Evolutionary conservation across 257 asterid species (phyloP).

Genomic region (Lavandula angustifolia): DNA sequence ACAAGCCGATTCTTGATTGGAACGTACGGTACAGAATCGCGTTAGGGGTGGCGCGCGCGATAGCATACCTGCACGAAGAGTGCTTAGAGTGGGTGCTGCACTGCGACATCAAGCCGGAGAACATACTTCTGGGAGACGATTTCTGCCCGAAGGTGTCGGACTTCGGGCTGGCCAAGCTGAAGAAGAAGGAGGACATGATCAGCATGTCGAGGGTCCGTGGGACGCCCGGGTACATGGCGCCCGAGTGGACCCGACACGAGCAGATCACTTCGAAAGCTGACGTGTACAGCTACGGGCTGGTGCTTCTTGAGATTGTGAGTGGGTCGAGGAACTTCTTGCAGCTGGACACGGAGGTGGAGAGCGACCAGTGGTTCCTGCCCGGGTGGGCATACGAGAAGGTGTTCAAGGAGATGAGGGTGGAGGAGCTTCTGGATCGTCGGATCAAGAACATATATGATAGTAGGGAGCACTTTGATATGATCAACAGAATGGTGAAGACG

Average conservation of each 20-base stretch:
- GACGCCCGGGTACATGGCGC: slow-evolving; percentile 85
- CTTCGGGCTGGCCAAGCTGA: slow-evolving; percentile 80
- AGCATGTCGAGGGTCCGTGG: slow-evolving; percentile 66
- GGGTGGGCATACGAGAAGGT: slow-evolving; percentile 83
- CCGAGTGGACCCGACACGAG: slow-evolving; percentile 69
- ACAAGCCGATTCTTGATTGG: slow-evolving; percentile 73
- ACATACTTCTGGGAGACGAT: slow-evolving; percentile 80
- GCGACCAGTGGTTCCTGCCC: slow-evolving; percentile 77
- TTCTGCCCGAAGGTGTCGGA: slow-evolving; percentile 92
- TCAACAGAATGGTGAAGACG: slow-evolving; percentile 81
- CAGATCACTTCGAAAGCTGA: slow-evolving; percentile 84
- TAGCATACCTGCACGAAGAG: slow-evolving; percentile 87
- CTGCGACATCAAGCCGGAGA: slow-evolving; percentile 90
- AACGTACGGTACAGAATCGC: slow-evolving; percentile 71
- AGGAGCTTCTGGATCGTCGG: slow-evolving; percentile 61
- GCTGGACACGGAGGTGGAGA: slow-evolving; percentile 49
- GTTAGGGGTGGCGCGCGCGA: slow-evolving; percentile 86
- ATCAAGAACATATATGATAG: slow-evolving; percentile 61
- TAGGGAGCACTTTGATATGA: slow-evolving; percentile 59
- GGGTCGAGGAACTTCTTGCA: slow-evolving; percentile 65
- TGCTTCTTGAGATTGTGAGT: slow-evolving; percentile 70
- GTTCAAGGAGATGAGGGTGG: slow-evolving; percentile 66
- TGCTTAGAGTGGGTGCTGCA: slow-evolving; percentile 93
- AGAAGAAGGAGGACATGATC: slow-evolving; percentile 73
- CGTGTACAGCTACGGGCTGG: slow-evolving; percentile 81